Evolutionary conservation across 2,329 filamentous ascomycete genomes (phyloP), one percentile per base, ranked within the genome.

Genomic region (Diaporthe australafricana): DNA sequence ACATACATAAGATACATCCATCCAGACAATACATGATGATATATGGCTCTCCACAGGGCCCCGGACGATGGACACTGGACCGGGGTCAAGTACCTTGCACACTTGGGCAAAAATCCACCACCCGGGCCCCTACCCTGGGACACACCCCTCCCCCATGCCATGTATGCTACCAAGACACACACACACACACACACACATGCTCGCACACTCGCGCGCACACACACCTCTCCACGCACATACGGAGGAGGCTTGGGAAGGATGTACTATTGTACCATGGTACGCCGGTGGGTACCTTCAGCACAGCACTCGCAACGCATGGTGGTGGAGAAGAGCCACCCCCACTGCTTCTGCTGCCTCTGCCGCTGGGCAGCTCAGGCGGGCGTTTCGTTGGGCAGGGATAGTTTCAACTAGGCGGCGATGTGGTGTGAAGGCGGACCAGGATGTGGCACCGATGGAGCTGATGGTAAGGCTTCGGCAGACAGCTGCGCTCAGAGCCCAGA

Each of bases 91-190:
- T 73, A 68, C 68, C 68, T 45, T 50, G 47, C 55, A 65, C 50
- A 38, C 45, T 53, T 73, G 71, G 68, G 63, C 68, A 63, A 73
- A 47, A 60, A 66, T 66, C 69, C 70, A 60, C 70, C 70, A 40
- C 63, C 52, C 32, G 38, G 52, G 27, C 32, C 45, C 68, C 47
- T 45, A 48, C 47, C 47, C 53, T 62, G 30, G 30, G 48, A 65
- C 60, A 65, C 60, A 65, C 60, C 60, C 60, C 38, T 30, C 60
- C 56, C 57, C 60, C 48, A 45, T 62, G 62, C 70, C 57, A 35
- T 35, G 32, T 57, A 45, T 55, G 42, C 50, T 70, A 67, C 60
- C 38, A 48, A 69, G 53, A 60, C 66, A 57, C 52, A 48, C 25
- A 38, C 25, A 40, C 45, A 22, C 52, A n/a, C 66, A 35, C 35